These are phyloP conservation scores for Leccinum pachyderme DNA, from an alignment of 1,284 basidiomycete genomes.

Conservation along the genomic window DNA sequence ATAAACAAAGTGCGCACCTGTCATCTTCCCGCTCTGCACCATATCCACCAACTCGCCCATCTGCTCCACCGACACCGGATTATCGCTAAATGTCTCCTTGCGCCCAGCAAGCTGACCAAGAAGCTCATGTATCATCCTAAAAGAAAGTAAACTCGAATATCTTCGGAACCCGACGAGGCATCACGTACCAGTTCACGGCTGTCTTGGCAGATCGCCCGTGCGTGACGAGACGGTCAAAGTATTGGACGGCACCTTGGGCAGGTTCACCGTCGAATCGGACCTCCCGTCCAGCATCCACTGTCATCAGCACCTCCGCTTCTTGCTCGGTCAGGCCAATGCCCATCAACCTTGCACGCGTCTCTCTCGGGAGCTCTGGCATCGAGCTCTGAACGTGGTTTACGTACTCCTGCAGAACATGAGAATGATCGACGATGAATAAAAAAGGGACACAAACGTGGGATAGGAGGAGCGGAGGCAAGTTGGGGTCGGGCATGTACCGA, in stretches of 20 bases:
- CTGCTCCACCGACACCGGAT: constrained; percentile 57
- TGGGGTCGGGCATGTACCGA: constrained; percentile 97
- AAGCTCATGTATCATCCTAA: constrained; percentile 85
- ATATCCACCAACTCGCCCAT: constrained; percentile 80
- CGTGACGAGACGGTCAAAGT: constrained; percentile 69
- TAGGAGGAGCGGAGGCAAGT: constrained; percentile 79
- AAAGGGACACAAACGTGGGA: constrained; percentile 43
- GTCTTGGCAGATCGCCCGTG: constrained; percentile 60
- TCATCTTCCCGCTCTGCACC: constrained; percentile 66
- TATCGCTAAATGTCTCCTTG: constrained; percentile 59
- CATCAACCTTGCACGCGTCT: constrained; percentile 60
- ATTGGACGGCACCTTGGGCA: constrained; percentile 56
- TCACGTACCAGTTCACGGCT: constrained; percentile 80
- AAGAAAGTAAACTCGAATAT: background rate
- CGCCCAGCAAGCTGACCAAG: constrained; percentile 71
- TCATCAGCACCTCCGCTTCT: constrained; percentile 75
- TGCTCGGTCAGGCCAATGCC: constrained; percentile 53
- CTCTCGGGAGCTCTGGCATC: constrained; percentile 81
- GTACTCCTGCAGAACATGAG: constrained; percentile 46
- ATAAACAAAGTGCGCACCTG: constrained; percentile 43
- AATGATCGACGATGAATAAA: background rate
- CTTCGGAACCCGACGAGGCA: constrained; percentile 2
- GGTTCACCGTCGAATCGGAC: constrained; percentile 60
- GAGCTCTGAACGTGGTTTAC: constrained; percentile 51
- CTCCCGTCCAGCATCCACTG: constrained; percentile 65